Percentiles rank a stretch among this genome's conserved stretches.
phyloP scores from a whole-genome alignment of 257 asterid species.

The Galeopsis tetrahit region DNA sequence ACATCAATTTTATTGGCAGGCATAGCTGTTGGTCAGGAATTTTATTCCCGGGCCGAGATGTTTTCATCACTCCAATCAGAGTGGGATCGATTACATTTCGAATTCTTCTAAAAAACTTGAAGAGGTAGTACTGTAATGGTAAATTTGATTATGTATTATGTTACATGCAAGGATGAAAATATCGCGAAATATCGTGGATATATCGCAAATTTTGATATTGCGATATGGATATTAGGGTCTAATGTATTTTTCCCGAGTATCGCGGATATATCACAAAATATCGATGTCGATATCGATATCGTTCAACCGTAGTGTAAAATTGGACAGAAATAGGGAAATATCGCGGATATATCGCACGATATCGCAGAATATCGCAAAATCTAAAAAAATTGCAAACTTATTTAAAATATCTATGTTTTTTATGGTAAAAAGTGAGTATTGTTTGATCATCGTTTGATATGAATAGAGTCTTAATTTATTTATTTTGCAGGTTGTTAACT shows the following conservation, averaged over 20 bases:
- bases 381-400: conserved; percentile 37
- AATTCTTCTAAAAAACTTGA: conserved; percentile 24
- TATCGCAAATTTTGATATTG: too few relatives aligned
- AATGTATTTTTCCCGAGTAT: too few relatives aligned
- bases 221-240: conserved; percentile 35
- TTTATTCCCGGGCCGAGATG: conserved; percentile 90
- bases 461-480: conserved; percentile 12
- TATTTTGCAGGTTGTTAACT: conserved; percentile 59
- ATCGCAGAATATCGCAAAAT: too few relatives aligned
- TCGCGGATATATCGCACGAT: too few relatives aligned
- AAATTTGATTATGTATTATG: conserved; percentile 13
- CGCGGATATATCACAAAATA: too few relatives aligned
- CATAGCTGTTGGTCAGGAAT: conserved; percentile 81
- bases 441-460: neutral
- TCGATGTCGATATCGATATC: too few relatives aligned
- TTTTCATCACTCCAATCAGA: conserved; percentile 57
- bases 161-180: neutral
- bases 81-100: conserved; percentile 78
- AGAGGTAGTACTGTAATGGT: conserved; percentile 41
- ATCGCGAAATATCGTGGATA: too few relatives aligned
- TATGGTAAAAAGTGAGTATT: neutral
- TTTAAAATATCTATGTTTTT: conserved; percentile 54
- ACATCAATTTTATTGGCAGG: conserved; percentile 51
- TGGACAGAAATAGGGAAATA: too few relatives aligned
- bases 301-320: too few relatives aligned